Percentiles rank a stretch among this genome's conserved stretches.
These are phyloP conservation scores for Eucalyptus coolabah DNA, from an alignment of 345 rosid genomes.

Conservation along the genomic window DNA sequence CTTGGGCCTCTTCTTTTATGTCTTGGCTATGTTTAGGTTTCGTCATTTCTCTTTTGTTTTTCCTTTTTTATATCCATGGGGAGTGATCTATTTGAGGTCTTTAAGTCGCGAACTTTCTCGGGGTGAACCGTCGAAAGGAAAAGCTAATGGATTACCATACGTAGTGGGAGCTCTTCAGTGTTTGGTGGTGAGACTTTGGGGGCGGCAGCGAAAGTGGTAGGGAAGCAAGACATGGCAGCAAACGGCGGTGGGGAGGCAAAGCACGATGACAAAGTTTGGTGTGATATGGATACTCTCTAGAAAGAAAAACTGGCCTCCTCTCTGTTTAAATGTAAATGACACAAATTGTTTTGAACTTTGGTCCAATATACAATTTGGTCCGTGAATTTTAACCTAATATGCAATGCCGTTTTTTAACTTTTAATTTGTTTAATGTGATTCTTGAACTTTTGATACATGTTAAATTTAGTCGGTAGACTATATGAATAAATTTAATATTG, in stretches of 20 bases:
- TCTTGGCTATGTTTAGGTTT: neutral
- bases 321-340: neutral
- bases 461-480: no score
- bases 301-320: neutral
- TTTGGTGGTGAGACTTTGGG: neutral
- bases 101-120: neutral
- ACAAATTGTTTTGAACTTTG: neutral
- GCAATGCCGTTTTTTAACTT: accelerated
- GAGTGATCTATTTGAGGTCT: neutral
- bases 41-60: neutral
- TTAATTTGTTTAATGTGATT: no score
- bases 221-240: neutral
- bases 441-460: no score
- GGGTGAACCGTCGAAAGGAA: neutral
- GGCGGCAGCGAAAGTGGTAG: neutral
- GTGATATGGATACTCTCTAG: neutral
- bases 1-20: neutral
- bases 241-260: neutral
- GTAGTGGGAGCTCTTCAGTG: neutral
- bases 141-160: neutral
- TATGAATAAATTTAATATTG: no score
- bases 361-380: no score
- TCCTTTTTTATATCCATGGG: neutral
- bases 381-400: no score
- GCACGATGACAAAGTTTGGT: neutral